A percentile compares a stretch with the other conserved stretches of the same genome.
Conservation (phyloP, 768 basidiomycete genomes). For the Clavulina sp. region DNA sequence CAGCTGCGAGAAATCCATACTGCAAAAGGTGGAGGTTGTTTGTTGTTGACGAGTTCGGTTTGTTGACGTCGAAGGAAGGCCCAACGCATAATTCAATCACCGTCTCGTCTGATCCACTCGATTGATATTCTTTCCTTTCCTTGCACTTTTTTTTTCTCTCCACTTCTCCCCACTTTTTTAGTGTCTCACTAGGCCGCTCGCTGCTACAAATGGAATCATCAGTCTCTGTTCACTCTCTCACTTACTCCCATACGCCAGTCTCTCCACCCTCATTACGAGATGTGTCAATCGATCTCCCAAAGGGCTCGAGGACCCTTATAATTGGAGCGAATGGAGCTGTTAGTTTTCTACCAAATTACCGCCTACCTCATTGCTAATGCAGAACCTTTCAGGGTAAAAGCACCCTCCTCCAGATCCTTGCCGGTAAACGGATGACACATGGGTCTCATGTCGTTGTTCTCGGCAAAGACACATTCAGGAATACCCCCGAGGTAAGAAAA, state of each 20-base stretch:
- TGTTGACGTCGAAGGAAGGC: no score
- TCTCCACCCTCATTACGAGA: conserved; percentile 38
- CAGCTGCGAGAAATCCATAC: conserved; percentile 85
- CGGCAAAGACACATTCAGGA: conserved; percentile 74
- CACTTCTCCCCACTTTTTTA: no score
- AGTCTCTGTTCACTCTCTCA: conserved; percentile 20
- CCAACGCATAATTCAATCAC: no score
- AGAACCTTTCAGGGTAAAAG: conserved; percentile 63
- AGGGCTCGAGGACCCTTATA: conserved; percentile 68
- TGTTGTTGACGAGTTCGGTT: no score
- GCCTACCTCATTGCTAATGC: neutral
- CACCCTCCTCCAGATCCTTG: conserved; percentile 85
- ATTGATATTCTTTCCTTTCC: no score
- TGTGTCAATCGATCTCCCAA: conserved; percentile 46
- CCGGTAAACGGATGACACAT: conserved; percentile 66
- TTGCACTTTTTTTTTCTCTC: no score
- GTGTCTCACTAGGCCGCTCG: no score
- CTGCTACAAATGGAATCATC: no score
- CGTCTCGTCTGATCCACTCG: no score
- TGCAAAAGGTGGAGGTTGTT: neutral
- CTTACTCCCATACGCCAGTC: conserved; percentile 33
- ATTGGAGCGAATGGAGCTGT: conserved; percentile 72
- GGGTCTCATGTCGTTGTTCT: conserved; percentile 51
- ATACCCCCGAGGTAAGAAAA: conserved; percentile 36
- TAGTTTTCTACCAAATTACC: neutral